phyloP scores from a whole-genome alignment of 2,329 filamentous ascomycete genomes.

The Phaeosphaeria sp. region DNA sequence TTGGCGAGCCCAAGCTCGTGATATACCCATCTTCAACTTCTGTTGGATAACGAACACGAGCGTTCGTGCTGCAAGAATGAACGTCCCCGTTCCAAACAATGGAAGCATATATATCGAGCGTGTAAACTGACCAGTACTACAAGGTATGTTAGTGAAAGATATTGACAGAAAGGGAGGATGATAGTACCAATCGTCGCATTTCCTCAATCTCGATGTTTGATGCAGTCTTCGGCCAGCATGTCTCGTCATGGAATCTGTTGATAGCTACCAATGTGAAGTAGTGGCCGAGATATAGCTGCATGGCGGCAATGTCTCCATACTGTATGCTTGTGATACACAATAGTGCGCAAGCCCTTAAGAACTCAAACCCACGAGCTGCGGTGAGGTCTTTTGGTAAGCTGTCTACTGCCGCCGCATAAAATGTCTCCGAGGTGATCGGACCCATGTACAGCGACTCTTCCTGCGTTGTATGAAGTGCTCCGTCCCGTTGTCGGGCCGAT shows the following conservation, averaged over 20 bases:
- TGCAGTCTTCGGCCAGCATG: slow-evolving; percentile 58
- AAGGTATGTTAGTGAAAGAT: slow-evolving; percentile 42
- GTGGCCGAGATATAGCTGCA: slow-evolving; percentile 60
- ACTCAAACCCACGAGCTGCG: slow-evolving; percentile 46
- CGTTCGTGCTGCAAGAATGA: slow-evolving; percentile 47
- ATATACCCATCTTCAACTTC: slow-evolving; percentile 58
- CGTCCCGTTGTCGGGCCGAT: slow-evolving; percentile 12
- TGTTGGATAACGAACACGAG: slow-evolving; percentile 59
- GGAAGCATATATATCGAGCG: slow-evolving; percentile 61
- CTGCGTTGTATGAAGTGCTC: slow-evolving; percentile 3
- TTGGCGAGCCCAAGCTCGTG: slow-evolving; percentile 23
- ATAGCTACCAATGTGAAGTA: slow-evolving; percentile 60
- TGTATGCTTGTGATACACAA: slow-evolving; percentile 61
- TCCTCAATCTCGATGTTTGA: slow-evolving; percentile 25
- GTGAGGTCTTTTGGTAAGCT: slow-evolving; percentile 8
- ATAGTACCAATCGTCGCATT: background rate
- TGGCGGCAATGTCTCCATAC: slow-evolving; percentile 56
- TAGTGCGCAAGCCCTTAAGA: slow-evolving; percentile 56
- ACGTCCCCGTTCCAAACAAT: slow-evolving; percentile 57
- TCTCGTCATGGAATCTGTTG: slow-evolving; percentile 61
- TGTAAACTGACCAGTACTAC: slow-evolving; percentile 64
- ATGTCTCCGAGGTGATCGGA: background rate
- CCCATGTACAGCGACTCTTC: background rate
- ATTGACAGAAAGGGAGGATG: slow-evolving; percentile 41
- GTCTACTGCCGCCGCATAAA: slow-evolving; percentile 4